phyloP scores from a whole-genome alignment of 2,329 filamentous ascomycete species.

The Apiospora sp. region DNA sequence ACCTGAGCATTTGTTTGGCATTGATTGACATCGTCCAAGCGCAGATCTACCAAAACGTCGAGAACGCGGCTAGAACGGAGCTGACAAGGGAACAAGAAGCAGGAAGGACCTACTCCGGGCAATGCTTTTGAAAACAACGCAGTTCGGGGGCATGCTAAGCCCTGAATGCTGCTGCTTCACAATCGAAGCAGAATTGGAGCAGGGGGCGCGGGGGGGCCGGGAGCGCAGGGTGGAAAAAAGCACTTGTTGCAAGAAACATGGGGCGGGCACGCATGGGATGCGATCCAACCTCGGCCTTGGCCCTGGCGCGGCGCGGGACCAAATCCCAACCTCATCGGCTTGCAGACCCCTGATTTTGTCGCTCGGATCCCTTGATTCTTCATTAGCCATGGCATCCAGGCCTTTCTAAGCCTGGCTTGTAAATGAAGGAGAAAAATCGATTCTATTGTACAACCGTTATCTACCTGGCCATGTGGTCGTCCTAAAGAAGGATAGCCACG shows the following conservation, averaged over 20 bases:
- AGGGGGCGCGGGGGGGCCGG: not conserved
- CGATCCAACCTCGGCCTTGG: not conserved
- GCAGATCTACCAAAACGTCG: no score
- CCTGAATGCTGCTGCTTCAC: no score
- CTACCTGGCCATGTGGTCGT: not conserved
- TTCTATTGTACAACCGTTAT: not conserved
- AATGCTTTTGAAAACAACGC: not conserved
- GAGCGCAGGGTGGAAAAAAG: no score
- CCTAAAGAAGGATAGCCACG: not conserved
- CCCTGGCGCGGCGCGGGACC: not conserved
- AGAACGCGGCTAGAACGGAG: no score
- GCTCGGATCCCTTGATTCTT: no score
- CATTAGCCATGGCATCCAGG: not conserved
- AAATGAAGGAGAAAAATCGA: not conserved
- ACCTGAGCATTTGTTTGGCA: no score
- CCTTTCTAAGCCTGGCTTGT: not conserved
- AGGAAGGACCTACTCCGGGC: not conserved
- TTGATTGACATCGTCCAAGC: no score
- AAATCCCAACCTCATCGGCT: no score
- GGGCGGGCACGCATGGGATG: not conserved
- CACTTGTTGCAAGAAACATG: no score
- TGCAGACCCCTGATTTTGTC: no score
- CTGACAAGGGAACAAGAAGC: no score
- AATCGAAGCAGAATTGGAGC: not conserved
- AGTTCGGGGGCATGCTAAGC: no score